Percentiles rank a stretch among this genome's conserved stretches.
Evolutionary conservation across 768 basidiomycete species (phyloP).

Genomic region (Suillus weaverae): DNA sequence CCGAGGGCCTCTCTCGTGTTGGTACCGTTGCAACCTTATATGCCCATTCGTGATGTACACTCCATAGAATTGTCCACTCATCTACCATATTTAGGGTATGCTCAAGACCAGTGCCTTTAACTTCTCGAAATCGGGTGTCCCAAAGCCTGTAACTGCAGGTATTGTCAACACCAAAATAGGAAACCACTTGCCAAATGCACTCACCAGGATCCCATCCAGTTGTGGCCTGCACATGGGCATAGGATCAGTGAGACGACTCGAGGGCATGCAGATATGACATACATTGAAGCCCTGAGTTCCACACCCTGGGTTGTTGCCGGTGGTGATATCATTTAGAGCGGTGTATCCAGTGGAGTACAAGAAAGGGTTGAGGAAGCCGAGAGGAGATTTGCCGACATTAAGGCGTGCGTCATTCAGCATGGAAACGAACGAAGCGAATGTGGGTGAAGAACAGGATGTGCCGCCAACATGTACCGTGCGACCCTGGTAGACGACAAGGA

Average conservation of each 20-base stretch:
- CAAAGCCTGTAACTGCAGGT: slow-evolving; percentile 50
- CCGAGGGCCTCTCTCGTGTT: background rate
- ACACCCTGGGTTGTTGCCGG: slow-evolving; percentile 46
- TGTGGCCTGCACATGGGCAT: slow-evolving; percentile 37
- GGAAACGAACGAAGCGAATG: slow-evolving; percentile 34
- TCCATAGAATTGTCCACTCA: background rate
- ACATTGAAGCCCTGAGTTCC: slow-evolving; percentile 42
- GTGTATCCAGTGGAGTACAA: slow-evolving; percentile 44
- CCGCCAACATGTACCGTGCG: slow-evolving; percentile 27
- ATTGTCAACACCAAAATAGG: slow-evolving; percentile 8
- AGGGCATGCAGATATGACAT: slow-evolving; percentile 22
- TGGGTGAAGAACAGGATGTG: slow-evolving; percentile 36
- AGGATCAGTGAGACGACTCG: background rate
- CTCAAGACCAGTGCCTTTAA: slow-evolving; percentile 39
- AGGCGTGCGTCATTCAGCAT: slow-evolving; percentile 42
- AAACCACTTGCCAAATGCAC: slow-evolving; percentile 16
- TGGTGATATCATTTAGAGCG: slow-evolving; percentile 51
- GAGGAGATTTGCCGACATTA: slow-evolving; percentile 29
- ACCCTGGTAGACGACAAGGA: slow-evolving; percentile 46
- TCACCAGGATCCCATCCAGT: slow-evolving; percentile 61
- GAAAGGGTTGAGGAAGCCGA: slow-evolving; percentile 50
- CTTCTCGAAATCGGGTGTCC: slow-evolving; percentile 53
- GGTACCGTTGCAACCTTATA: background rate
- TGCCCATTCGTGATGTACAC: background rate
- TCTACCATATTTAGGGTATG: slow-evolving; percentile 1